Evolutionary conservation across 2,329 filamentous ascomycete genomes (phyloP), one percentile per base, ranked within the genome.

Genomic region (Chrysoporthe austroafricana): DNA sequence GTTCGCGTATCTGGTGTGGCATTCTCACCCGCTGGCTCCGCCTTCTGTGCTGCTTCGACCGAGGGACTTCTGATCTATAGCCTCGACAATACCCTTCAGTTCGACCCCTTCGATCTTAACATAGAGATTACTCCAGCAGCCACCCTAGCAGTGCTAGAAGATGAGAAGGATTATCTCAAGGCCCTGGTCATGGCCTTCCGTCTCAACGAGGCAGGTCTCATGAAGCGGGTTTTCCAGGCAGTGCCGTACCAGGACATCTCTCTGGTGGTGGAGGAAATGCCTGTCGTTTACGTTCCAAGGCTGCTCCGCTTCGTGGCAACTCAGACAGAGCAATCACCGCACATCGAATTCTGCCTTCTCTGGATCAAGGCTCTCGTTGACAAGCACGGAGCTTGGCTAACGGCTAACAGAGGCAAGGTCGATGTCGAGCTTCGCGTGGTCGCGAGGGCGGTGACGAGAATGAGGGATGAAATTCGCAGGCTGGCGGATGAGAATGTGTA

Each of bases 111-210:
- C 75, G 96, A 99, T 76, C 88, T 99, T 18, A 94, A 97, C 78
- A 91, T 98, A 76, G 92, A 92, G 71, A 92, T 99, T 72, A 99
- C 96, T 4, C 95, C 95, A 0, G 90, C 92, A 1, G 94, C 91
- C 2, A 96, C 94, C 0, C 84, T 98, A 0, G 81, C 86, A 4
- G 86, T 90, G 11, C 81, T 91, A 43, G 84, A 90, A 67, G 82
- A 79, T 54, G 89, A 94, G 66, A 87, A 86, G 70, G 92, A 97
- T 76, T 97, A 92, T 78, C 86, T 98, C 71, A 97, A 96, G 80
- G 95, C 96, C 0, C 83, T 99, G 6, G 90, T 97, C 71, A 99
- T 99, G 96, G 91, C 94, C 1, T 99, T 99, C 85, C 91, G 96
- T 6, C 89, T 99, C 68, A 97, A 97, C 80, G 93, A 97, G 77